Evolutionary conservation across 169 alveolate genomes (phyloP).

Genomic region (Ichthyophthirius multifiliis): DNA sequence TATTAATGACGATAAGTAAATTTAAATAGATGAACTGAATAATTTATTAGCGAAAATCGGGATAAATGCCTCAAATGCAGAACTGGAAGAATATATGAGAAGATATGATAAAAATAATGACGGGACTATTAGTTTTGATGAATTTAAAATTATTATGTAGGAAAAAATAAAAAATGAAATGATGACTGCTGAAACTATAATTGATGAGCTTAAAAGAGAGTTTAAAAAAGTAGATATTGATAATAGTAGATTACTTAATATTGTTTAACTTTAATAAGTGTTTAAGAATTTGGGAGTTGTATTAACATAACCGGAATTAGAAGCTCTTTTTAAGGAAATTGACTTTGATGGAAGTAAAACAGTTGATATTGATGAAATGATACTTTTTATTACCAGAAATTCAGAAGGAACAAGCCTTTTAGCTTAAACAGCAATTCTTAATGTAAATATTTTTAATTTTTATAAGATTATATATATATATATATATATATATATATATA

Average conservation of each 20-base stretch:
- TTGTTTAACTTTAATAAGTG: not conserved
- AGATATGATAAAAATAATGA: not conserved
- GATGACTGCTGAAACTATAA: not conserved
- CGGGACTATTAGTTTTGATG: slow-evolving; percentile 1
- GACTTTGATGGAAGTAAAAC: slow-evolving; percentile 1
- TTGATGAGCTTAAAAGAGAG: not conserved
- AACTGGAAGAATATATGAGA: not conserved
- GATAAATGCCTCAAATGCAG: not conserved
- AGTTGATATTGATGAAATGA: slow-evolving; percentile 8
- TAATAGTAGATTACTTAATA: not conserved
- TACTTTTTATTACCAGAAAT: not conserved
- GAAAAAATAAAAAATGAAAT: slow-evolving; percentile 14
- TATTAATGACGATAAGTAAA: not conserved
- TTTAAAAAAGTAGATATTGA: not conserved
- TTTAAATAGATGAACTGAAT: not conserved
- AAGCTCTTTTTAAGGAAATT: not conserved
- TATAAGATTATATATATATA: too few species aligned
- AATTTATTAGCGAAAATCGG: not conserved
- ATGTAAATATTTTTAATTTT: not conserved
- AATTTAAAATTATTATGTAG: slow-evolving; percentile 7
- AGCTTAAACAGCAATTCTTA: not conserved
- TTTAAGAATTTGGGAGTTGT: not conserved
- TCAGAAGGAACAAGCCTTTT: not conserved
- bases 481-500: too few species aligned
- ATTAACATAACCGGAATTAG: not conserved